Evolutionary conservation across 352 stramenopile species (phyloP).

Genomic region (Phytophthora fragariaefolia): DNA sequence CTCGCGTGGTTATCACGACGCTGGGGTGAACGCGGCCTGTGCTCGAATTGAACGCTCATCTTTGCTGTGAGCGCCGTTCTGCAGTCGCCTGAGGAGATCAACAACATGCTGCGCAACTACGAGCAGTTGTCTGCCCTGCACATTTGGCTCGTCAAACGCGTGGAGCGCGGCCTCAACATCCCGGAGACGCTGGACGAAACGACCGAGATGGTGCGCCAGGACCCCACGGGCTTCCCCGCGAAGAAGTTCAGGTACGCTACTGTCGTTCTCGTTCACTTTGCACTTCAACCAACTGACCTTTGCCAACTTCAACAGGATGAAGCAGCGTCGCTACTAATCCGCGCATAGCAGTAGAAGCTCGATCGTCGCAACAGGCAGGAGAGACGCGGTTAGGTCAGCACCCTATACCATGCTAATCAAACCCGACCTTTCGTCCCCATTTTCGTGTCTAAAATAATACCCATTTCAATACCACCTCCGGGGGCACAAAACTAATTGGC

Average conservation of each 20-base stretch:
- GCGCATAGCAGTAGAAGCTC: conserved; percentile 15
- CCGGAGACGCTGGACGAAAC: conserved; percentile 83
- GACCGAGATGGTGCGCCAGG: conserved; percentile 77
- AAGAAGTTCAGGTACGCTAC: conserved; percentile 80
- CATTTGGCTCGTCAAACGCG: conserved; percentile 83
- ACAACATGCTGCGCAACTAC: conserved; percentile 88
- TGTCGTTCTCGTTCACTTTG: neutral
- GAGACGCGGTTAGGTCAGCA: neutral
- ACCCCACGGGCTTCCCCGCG: conserved; percentile 86
- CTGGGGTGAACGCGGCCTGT: too few relatives aligned
- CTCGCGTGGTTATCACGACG: too few relatives aligned
- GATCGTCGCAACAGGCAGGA: conserved; percentile 8
- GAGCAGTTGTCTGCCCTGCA: conserved; percentile 79
- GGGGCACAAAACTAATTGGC: neutral
- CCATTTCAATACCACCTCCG: neutral
- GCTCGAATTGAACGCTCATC: neutral
- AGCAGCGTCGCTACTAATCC: conserved; percentile 72
- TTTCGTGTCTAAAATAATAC: neutral
- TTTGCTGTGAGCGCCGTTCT: neutral
- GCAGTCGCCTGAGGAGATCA: conserved; percentile 85
- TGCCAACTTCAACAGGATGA: conserved; percentile 45
- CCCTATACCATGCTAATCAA: conserved; percentile 11
- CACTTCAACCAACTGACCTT: conserved; percentile 12
- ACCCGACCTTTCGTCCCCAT: neutral
- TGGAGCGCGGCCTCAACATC: conserved; percentile 75